A percentile compares a stretch with the other conserved stretches of the same genome.
phyloP scores from a whole-genome alignment of 2,329 filamentous ascomycete genomes.

The Fusarium robinianum region DNA sequence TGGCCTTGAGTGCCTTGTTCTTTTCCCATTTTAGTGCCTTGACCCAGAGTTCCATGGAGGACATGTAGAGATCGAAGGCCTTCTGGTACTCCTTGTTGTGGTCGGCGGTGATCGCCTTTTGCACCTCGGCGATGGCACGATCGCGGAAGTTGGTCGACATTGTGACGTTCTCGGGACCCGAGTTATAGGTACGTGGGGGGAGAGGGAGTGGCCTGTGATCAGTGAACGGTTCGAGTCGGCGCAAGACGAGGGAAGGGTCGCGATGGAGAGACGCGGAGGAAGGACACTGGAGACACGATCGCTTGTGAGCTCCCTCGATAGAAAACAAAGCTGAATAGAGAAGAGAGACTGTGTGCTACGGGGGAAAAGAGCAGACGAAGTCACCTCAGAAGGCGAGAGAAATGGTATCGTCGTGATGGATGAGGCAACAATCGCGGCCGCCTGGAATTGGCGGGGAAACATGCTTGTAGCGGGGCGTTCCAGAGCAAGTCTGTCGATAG shows the following conservation, averaged over 20 bases:
- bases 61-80: constrained; percentile 95
- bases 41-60: constrained; percentile 96
- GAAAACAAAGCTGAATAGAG: constrained; percentile 5
- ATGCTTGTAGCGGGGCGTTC: constrained; percentile 43
- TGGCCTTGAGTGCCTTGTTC: constrained; percentile 94
- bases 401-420: constrained; percentile 20
- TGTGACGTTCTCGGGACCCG: constrained; percentile 38
- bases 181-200: constrained; percentile 1
- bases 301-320: constrained; percentile 12
- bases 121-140: constrained; percentile 93
- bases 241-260: background rate
- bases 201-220: constrained; percentile 2
- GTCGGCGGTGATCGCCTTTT: constrained; percentile 96
- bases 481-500: constrained; percentile 21
- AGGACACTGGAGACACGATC: background rate
- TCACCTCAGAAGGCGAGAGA: constrained; percentile 7
- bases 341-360: constrained; percentile 1
- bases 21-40: constrained; percentile 99
- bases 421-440: constrained; percentile 29
- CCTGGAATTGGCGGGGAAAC: constrained; percentile 47
- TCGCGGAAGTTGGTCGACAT: constrained; percentile 99
- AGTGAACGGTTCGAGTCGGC: background rate
- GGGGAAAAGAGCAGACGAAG: too few species aligned
- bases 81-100: constrained; percentile 96
- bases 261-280: background rate